phyloP scores from a whole-genome alignment of 345 rosid species.

The Syzygium aqueum region DNA sequence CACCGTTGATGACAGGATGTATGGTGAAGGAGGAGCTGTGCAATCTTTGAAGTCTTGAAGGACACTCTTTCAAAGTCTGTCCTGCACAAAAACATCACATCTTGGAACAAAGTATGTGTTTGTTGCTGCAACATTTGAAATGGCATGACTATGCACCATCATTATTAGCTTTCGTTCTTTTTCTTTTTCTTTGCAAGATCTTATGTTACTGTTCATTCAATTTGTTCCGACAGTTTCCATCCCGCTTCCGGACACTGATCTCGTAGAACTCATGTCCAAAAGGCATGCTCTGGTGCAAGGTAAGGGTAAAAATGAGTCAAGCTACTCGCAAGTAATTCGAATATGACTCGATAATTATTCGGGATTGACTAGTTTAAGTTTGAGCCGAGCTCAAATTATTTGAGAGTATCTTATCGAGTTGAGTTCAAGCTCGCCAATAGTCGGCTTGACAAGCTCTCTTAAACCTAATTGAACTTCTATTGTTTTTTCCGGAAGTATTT shows the following conservation, averaged over 20 bases:
- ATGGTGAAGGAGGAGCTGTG: neutral
- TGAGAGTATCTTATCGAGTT: neutral
- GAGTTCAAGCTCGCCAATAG: neutral
- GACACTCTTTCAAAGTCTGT: neutral
- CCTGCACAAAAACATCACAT: neutral
- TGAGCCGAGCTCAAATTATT: neutral
- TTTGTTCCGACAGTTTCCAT: neutral
- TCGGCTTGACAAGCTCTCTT: neutral
- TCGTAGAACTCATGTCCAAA: neutral
- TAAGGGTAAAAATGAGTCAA: neutral
- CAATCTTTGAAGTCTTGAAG: neutral
- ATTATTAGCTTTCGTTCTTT: neutral
- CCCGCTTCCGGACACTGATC: neutral
- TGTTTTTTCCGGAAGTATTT: neutral
- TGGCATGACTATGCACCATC: neutral
- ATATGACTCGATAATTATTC: neutral
- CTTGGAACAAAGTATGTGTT: neutral
- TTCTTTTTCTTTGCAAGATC: neutral
- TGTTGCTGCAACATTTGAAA: neutral
- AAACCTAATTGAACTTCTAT: neutral
- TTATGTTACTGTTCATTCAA: neutral
- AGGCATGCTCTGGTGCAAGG: neutral
- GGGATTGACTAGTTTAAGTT: neutral
- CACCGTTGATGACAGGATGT: neutral
- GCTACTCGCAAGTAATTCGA: accelerated